These are phyloP conservation scores for Hypoxylon sp. DNA, from an alignment of 2,329 filamentous ascomycete species.

Conservation along the genomic window DNA sequence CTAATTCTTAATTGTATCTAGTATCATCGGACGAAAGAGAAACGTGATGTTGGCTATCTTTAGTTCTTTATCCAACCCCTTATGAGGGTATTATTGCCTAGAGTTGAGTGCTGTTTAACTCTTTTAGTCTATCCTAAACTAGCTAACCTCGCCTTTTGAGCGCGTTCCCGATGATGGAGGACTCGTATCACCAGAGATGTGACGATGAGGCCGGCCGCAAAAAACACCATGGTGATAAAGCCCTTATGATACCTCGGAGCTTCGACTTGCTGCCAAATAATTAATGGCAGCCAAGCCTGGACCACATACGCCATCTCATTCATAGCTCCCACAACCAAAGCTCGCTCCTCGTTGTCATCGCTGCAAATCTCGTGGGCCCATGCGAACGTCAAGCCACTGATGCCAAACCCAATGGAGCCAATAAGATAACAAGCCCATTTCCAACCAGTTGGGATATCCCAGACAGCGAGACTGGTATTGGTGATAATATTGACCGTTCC, in stretches of 20 bases:
- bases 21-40: no score
- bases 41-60: no score
- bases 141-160: slow-evolving; percentile 23
- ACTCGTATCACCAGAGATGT: slow-evolving; percentile 58
- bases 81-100: neutral
- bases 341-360: slow-evolving; percentile 69
- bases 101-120: neutral
- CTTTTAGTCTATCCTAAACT: slow-evolving; percentile 18
- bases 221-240: slow-evolving; percentile 62
- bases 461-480: slow-evolving; percentile 52
- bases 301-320: slow-evolving; percentile 75
- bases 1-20: no score
- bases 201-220: slow-evolving; percentile 59
- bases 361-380: slow-evolving; percentile 61
- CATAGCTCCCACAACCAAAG: slow-evolving; percentile 71
- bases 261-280: slow-evolving; percentile 72
- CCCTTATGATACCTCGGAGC: slow-evolving; percentile 69
- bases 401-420: slow-evolving; percentile 59
- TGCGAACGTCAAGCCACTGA: slow-evolving; percentile 56
- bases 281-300: slow-evolving; percentile 73
- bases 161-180: slow-evolving; percentile 55
- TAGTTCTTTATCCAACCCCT: neutral
- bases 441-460: slow-evolving; percentile 60
- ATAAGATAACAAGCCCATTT: slow-evolving; percentile 72
- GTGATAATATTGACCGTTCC: slow-evolving; percentile 54